Percentiles rank a stretch among this genome's conserved stretches.
Conservation (phyloP, 352 stramenopile genomes). For the Phytophthora fragariae region DNA sequence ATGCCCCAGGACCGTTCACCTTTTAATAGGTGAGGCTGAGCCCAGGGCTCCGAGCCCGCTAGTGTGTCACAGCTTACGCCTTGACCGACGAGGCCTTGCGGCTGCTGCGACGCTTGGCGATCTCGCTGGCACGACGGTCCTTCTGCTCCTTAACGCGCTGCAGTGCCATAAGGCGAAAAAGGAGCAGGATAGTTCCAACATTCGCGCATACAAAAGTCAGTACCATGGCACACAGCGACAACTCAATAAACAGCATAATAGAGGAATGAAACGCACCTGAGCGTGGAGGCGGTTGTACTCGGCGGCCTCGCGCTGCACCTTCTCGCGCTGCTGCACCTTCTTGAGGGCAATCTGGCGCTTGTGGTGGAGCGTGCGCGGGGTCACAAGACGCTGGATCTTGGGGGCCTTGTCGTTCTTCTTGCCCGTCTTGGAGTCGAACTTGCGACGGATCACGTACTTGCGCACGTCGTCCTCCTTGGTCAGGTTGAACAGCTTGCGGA, state of each 20-base stretch:
- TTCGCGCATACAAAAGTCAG: constrained; percentile 54
- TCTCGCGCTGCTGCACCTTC: constrained; percentile 89
- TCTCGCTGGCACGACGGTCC: constrained; percentile 97
- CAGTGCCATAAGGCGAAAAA: constrained; percentile 95
- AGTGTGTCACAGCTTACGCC: constrained; percentile 66
- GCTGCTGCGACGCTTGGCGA: constrained; percentile 98
- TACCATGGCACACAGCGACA: constrained; percentile 1
- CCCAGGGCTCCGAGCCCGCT: constrained; percentile 28
- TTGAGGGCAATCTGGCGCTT: constrained; percentile 92
- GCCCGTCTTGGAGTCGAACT: constrained; percentile 99
- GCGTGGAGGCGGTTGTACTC: constrained; percentile 98
- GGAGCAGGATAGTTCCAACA: constrained; percentile 78
- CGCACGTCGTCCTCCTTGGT: constrained; percentile 99
- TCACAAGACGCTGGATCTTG: constrained; percentile 99
- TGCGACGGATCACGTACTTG: constrained; percentile 99
- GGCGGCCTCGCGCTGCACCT: constrained; percentile 94
- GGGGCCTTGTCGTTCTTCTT: constrained; percentile 98
- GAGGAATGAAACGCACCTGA: constrained; percentile 69
- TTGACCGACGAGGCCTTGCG: constrained; percentile 95
- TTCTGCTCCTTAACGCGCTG: constrained; percentile 98
- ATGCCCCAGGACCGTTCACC: constrained; percentile 35
- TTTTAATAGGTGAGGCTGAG: constrained; percentile 18
- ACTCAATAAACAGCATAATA: not conserved
- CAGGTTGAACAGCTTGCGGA: constrained; percentile 99
- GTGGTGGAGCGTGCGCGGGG: constrained; percentile 96